A percentile compares a stretch with the other conserved stretches of the same genome.
phyloP scores from a whole-genome alignment of 2,329 filamentous ascomycete genomes.

The Cladosporium velox region DNA sequence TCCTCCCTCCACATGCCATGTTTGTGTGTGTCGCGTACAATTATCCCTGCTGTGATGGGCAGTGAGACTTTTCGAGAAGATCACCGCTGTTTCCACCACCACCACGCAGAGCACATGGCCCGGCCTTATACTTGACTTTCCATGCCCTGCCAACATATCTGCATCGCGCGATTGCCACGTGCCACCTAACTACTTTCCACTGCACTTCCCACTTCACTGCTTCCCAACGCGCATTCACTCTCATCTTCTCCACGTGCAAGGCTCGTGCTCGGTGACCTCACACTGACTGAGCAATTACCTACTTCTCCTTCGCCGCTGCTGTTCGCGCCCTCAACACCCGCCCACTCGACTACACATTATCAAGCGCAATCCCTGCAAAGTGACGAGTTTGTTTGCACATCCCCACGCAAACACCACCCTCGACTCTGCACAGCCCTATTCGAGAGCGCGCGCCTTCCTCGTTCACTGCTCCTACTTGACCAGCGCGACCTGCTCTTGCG shows the following conservation, averaged over 20 bases:
- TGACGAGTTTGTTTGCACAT: slow-evolving; percentile 22
- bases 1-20: background rate
- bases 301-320: background rate
- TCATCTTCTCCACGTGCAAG: background rate
- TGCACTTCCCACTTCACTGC: background rate
- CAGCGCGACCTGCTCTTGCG: background rate
- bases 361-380: slow-evolving; percentile 18
- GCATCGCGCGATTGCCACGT: slow-evolving; percentile 10
- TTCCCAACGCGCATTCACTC: background rate
- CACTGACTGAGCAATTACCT: slow-evolving; percentile 20
- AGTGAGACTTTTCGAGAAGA: slow-evolving; percentile 15
- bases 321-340: slow-evolving; percentile 1
- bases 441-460: background rate
- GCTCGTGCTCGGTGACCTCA: slow-evolving; percentile 15
- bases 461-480: slow-evolving; percentile 1
- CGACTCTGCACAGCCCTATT: background rate
- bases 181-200: background rate
- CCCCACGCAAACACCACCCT: slow-evolving; percentile 10
- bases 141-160: background rate
- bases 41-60: background rate
- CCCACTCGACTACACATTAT: background rate
- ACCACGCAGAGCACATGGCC: background rate
- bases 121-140: background rate
- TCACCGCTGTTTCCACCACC: slow-evolving; percentile 4
- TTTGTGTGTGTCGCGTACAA: background rate